A percentile compares a stretch with the other conserved stretches of the same genome.
Evolutionary conservation across 768 basidiomycete genomes (phyloP).

Genomic region (Pisolithus orientalis): DNA sequence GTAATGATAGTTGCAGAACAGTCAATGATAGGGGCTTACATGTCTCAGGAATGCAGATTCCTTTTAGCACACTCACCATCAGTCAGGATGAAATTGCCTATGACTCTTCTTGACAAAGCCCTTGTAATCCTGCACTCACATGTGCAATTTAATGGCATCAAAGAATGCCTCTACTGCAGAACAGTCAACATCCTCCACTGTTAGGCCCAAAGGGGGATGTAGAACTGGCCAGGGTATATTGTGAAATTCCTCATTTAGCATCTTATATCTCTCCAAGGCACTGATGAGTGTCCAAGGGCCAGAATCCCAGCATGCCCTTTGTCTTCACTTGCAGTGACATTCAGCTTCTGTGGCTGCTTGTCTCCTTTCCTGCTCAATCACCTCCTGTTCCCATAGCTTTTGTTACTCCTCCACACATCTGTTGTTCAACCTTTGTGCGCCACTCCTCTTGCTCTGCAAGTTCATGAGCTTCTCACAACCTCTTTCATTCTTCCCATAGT

Average conservation of each 20-base stretch:
- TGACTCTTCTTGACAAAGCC: conserved; percentile 64
- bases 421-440: conserved; percentile 29
- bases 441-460: conserved; percentile 36
- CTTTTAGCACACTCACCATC: conserved; percentile 70
- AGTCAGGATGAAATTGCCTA: conserved; percentile 72
- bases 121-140: conserved; percentile 59
- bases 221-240: conserved; percentile 76
- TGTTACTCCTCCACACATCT: conserved; percentile 27
- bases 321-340: conserved; percentile 34
- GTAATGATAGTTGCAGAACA: too few species aligned
- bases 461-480: conserved; percentile 38
- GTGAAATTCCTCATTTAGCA: conserved; percentile 55
- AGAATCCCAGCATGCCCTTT: conserved; percentile 48
- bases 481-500: conserved; percentile 52
- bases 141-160: conserved; percentile 38
- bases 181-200: conserved; percentile 67
- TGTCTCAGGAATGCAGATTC: too few species aligned
- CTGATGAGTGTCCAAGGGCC: conserved; percentile 59
- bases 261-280: conserved; percentile 66
- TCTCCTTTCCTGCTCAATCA: conserved; percentile 18
- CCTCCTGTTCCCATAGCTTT: conserved; percentile 18
- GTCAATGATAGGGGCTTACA: too few species aligned
- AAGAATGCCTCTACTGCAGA: conserved; percentile 69
- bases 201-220: conserved; percentile 42
- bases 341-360: conserved; percentile 23